Evolutionary conservation across 768 basidiomycete species (phyloP).

Genomic region (Mycena indigotica): DNA sequence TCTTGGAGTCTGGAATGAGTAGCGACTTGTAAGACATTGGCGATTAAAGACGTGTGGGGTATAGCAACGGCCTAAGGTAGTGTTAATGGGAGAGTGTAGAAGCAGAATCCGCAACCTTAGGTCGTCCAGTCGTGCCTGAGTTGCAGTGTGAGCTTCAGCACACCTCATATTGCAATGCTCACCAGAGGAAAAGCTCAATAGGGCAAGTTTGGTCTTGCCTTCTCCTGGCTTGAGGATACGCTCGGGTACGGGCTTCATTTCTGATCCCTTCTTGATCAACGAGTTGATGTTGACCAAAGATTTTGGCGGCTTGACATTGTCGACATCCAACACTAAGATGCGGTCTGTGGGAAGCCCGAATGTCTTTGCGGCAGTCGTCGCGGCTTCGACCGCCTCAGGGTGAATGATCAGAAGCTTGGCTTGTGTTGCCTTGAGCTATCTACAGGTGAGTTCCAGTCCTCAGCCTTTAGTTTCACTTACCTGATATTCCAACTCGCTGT

Average conservation of each 20-base stretch:
- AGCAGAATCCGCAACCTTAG: slow-evolving; percentile 53
- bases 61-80: slow-evolving; percentile 56
- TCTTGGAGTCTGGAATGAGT: slow-evolving; percentile 53
- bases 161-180: background rate
- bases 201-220: slow-evolving; percentile 68
- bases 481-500: slow-evolving; percentile 59
- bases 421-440: too few relatives aligned
- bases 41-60: slow-evolving; percentile 59
- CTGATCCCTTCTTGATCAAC: slow-evolving; percentile 52
- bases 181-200: slow-evolving; percentile 71
- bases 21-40: slow-evolving; percentile 64
- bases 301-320: slow-evolving; percentile 12
- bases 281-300: slow-evolving; percentile 42
- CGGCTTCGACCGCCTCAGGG: slow-evolving; percentile 45
- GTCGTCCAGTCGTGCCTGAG: slow-evolving; percentile 67
- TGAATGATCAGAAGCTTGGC: slow-evolving; percentile 51
- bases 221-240: slow-evolving; percentile 56
- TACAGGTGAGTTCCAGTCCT: too few relatives aligned
- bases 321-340: slow-evolving; percentile 46
- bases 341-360: slow-evolving; percentile 42
- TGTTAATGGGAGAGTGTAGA: too few relatives aligned
- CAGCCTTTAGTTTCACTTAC: slow-evolving; percentile 48
- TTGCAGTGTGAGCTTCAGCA: too few relatives aligned
- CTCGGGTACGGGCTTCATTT: slow-evolving; percentile 43
- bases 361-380: slow-evolving; percentile 43